Percentiles rank a stretch among this genome's conserved stretches.
phyloP scores from a whole-genome alignment of 2,329 filamentous ascomycete species.

The Aspergillus ochraceus region DNA sequence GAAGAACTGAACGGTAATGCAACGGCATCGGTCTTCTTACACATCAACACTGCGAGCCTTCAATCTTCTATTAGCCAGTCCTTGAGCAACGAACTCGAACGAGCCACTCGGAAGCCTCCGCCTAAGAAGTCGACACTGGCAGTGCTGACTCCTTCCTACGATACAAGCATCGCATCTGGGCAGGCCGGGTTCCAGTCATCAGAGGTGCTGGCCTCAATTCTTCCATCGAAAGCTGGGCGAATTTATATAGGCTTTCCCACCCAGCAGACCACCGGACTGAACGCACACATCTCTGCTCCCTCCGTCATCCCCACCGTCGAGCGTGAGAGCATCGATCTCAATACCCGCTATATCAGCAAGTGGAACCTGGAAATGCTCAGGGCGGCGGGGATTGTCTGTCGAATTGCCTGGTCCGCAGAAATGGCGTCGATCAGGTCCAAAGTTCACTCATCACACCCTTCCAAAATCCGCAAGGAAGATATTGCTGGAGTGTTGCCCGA shows the following conservation, averaged over 20 bases:
- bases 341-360: conserved; percentile 87
- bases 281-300: conserved; percentile 91
- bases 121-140: conserved; percentile 84
- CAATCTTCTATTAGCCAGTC: conserved; percentile 70
- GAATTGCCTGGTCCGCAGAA: conserved; percentile 83
- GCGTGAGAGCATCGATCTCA: conserved; percentile 93
- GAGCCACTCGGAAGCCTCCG: conserved; percentile 95
- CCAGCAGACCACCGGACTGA: conserved; percentile 90
- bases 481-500: conserved; percentile 71
- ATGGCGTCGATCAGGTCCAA: conserved; percentile 73
- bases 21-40: conserved; percentile 80
- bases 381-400: conserved; percentile 83
- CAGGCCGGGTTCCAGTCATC: conserved; percentile 46
- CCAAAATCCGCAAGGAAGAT: conserved; percentile 62
- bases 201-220: conserved; percentile 85
- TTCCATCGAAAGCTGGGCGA: conserved; percentile 84
- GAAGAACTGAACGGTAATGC: conserved; percentile 72
- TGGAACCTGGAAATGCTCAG: conserved; percentile 96
- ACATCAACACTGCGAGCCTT: conserved; percentile 81
- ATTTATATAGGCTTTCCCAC: conserved; percentile 98
- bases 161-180: conserved; percentile 70
- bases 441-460: conserved; percentile 44
- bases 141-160: conserved; percentile 87
- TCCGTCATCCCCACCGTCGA: conserved; percentile 97
- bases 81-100: conserved; percentile 83